phyloP scores from a whole-genome alignment of 2,329 filamentous ascomycete species.

The Colletotrichum higginsianum region DNA sequence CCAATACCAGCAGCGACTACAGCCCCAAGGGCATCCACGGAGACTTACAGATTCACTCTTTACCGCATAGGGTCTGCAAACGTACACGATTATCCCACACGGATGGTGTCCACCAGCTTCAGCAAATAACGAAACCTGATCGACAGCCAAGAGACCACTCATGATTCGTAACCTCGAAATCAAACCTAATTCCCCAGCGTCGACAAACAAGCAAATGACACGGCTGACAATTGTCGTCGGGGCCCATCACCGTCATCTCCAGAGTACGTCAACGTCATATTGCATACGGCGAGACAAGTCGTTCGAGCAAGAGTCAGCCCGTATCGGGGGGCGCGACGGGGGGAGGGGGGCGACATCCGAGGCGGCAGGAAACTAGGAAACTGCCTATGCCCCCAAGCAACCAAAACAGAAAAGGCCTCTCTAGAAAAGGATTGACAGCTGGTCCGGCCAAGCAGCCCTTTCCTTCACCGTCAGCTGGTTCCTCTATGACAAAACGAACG shows the following conservation, averaged over 20 bases:
- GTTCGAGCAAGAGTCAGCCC: neutral
- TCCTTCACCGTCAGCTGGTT: neutral
- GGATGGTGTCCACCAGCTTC: neutral
- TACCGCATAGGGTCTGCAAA: neutral
- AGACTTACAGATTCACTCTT: neutral
- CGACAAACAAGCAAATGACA: neutral
- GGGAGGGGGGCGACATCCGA: neutral
- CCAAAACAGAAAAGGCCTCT: slow-evolving; percentile 1
- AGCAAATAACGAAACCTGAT: slow-evolving; percentile 4
- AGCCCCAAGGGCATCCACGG: neutral
- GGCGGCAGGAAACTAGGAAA: neutral
- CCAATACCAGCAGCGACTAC: neutral
- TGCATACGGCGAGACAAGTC: neutral
- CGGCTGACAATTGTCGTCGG: neutral
- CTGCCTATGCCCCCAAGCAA: slow-evolving; percentile 17
- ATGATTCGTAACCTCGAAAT: neutral
- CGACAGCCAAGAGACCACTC: slow-evolving; percentile 3
- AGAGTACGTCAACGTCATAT: slow-evolving; percentile 1
- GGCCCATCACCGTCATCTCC: neutral
- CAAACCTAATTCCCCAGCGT: neutral
- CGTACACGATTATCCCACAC: neutral
- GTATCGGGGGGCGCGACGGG: neutral
- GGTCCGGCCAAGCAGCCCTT: neutral
- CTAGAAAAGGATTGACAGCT: neutral
- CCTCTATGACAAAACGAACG: slow-evolving; percentile 8